phyloP scores from a whole-genome alignment of 139 green algal species.

The Zygnema circumcarinatum region DNA sequence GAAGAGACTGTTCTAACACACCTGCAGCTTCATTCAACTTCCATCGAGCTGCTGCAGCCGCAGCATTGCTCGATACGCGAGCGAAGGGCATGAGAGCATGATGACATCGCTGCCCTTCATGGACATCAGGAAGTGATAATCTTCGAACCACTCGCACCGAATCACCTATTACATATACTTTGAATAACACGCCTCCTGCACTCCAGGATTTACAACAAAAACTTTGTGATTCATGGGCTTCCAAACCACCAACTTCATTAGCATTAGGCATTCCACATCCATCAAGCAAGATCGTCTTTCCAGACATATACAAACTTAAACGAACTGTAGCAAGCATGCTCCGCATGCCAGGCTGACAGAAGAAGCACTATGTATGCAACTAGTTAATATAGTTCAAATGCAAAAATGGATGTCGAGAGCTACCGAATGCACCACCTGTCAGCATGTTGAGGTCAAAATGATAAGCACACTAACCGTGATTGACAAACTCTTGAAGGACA shows the following conservation, averaged over 20 bases:
- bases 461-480: slow-evolving; percentile 40
- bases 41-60: background rate
- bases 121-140: slow-evolving; percentile 33
- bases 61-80: slow-evolving; percentile 8
- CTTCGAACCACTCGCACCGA: slow-evolving; percentile 21
- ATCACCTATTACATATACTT: slow-evolving; percentile 50
- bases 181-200: slow-evolving; percentile 40
- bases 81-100: background rate
- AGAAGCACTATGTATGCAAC: too few species aligned
- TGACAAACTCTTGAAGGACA: slow-evolving; percentile 58
- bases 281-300: too few species aligned
- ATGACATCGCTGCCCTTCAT: background rate
- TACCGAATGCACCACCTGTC: too few species aligned
- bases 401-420: too few species aligned
- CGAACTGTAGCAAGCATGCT: too few species aligned
- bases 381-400: too few species aligned
- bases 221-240: background rate
- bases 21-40: background rate
- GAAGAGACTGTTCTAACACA: background rate
- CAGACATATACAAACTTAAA: too few species aligned
- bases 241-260: too few species aligned
- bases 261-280: too few species aligned
- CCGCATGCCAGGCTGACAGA: too few species aligned
- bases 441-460: background rate
- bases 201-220: background rate